Base-by-base conservation (phyloP, 768 basidiomycete species). In the Amanita jacksonii region DNA sequence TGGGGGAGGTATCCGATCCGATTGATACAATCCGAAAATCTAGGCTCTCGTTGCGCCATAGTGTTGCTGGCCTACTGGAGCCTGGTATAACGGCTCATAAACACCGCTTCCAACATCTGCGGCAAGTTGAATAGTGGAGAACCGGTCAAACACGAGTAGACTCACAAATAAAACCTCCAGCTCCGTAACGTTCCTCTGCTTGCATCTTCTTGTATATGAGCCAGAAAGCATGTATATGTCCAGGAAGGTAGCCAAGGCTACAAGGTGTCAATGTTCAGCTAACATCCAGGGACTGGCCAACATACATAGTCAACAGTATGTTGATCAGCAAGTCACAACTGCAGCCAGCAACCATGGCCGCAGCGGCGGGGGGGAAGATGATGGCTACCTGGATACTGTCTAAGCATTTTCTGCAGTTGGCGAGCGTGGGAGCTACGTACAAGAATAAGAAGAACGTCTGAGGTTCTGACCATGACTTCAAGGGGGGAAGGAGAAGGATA, bases 121-220 rank as follows among this genome's bases (percentile, higher is more conserved):
- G 25, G 4, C 18, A 19, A 5, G 24, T 10, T 47, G 16, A 51
- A 42, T 24, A 40, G 24, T 38, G 15, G 15, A 20, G 24, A 28
- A 22, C 15, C 13, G 6, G 9, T 27, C 16, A 1, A 4, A 45
- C 25, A 34, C 4, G 8, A 15, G 12, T 38, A 22, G 7, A 72
- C 87, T 56, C 55, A 88, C 87, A 91, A 41, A 69, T 61, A 67
- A 78, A 91, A 24, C 82, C 82, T 15, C 85, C 86, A 4, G 57
- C 62, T 9, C 89, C 89, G 54, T 86, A 93, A 32, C 69, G 72
- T 54, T 88, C 86, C 54, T 88, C 85, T 0, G 88, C 90, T 53
- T 85, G 72, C 73, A 89, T 89, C 73, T 83, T 85, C 73, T 73
- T 82, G 66, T 90, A 90, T 45, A 91, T 89, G 41, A 93, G 71